phyloP scores from a whole-genome alignment of 768 basidiomycete species.

The Boletus sensibilis region DNA sequence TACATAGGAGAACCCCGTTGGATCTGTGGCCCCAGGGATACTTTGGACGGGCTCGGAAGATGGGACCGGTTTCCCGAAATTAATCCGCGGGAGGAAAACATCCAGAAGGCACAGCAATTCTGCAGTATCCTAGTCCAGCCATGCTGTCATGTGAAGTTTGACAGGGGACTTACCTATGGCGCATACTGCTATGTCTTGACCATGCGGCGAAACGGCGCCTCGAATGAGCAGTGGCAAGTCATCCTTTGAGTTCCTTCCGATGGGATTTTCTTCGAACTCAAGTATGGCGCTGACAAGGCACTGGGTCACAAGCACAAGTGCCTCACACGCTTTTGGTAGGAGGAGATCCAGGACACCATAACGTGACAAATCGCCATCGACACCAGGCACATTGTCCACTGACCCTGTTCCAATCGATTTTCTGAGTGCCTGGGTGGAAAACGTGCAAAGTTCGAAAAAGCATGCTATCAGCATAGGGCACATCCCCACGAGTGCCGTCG shows the following conservation, averaged over 20 bases:
- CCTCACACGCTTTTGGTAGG: conserved; percentile 79
- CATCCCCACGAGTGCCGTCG: conserved; percentile 41
- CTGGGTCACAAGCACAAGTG: conserved; percentile 73
- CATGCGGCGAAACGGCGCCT: conserved; percentile 39
- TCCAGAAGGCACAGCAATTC: conserved; percentile 76
- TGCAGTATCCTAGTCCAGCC: conserved; percentile 30
- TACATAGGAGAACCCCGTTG: conserved; percentile 73
- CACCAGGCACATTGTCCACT: conserved; percentile 8
- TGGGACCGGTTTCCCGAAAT: conserved; percentile 65
- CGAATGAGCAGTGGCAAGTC: conserved; percentile 43
- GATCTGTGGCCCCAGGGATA: conserved; percentile 34
- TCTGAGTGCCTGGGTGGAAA: conserved; percentile 53
- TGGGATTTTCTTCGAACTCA: conserved; percentile 35
- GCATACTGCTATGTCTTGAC: conserved; percentile 50
- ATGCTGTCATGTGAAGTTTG: background rate
- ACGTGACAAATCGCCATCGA: conserved; percentile 10
- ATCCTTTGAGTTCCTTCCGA: conserved; percentile 3
- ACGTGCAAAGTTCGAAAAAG: conserved; percentile 61
- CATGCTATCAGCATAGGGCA: conserved; percentile 58
- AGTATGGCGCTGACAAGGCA: conserved; percentile 67
- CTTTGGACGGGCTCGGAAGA: conserved; percentile 6
- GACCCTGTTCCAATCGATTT: conserved; percentile 40
- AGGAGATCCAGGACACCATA: conserved; percentile 59
- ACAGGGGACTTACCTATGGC: conserved; percentile 51
- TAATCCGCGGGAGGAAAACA: conserved; percentile 79